Base-by-base conservation (phyloP, 495 filamentous ascomycete genomes). In the Aspergillus campestris region DNA sequence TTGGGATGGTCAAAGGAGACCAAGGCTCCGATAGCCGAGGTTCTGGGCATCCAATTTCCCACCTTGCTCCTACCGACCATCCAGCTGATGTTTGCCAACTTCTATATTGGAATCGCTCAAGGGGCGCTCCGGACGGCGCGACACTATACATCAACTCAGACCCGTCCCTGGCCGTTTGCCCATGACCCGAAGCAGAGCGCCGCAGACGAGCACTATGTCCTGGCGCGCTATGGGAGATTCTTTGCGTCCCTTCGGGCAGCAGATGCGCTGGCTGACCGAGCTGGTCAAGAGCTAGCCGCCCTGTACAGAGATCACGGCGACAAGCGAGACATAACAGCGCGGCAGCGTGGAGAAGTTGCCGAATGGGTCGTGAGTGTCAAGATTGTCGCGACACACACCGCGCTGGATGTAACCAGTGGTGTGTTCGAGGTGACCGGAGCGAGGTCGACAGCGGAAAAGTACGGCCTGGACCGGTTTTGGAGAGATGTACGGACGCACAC, bases 201-300 rank as follows among this genome's bases (percentile, higher is more conserved):
- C 0, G 77, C 70, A 0, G 75, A 81, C n/a, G 78, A 82, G 50
- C 77, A 75, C 56, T 81, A 82, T 55, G 75, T 83, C 53, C 66
- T 81, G 7, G 68, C 71, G 42, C 70, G 73, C 13, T 82, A 82
- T 56, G 79, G 79, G 24, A 76, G 71, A 53, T 81, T 76, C 58
- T 66, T 72, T 38, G 77, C 77, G 7, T 74, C 79, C 57, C 65
- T 83, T 10, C 64, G 73, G 13, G 79, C 77, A 2, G 66, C 74
- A 0, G 74, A 75, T 40, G 66, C 78, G 0, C 68, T 83, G 0
- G 71, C 71, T 5, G 74, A 83, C 54, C 52, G 64, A 12, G 74
- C 77, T 0, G 77, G 74, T 1, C 52, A 59, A 4, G 60, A 68
- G 29, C 49, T 77, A 5, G 54, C 72, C 6, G 47, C 47, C 1